Conservation (phyloP, 2,329 filamentous ascomycete genomes). For the Ramularia collo-cygni region DNA sequence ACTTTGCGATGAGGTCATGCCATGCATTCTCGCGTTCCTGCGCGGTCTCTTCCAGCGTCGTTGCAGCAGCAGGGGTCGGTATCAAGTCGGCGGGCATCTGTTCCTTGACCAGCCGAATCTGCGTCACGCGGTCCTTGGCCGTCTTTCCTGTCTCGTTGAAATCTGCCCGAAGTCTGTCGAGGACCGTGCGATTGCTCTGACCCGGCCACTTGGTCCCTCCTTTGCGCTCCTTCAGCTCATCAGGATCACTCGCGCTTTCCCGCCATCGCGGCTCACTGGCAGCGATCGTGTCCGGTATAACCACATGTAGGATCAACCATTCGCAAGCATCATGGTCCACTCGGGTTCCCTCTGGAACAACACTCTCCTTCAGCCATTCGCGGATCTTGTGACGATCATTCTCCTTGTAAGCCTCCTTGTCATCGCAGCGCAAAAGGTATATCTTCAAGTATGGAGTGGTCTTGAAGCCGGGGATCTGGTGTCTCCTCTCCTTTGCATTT, state of each 20-base stretch:
- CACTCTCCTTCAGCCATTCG: constrained; percentile 83
- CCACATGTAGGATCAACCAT: constrained; percentile 89
- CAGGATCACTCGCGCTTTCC: constrained; percentile 41
- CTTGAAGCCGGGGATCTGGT: constrained; percentile 90
- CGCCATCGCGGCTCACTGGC: constrained; percentile 67
- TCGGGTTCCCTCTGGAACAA: constrained; percentile 59
- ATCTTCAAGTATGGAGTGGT: constrained; percentile 92
- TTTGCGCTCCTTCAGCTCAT: constrained; percentile 58
- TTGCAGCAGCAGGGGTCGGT: constrained; percentile 37
- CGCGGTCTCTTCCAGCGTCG: constrained; percentile 60
- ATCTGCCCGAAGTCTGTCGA: constrained; percentile 85
- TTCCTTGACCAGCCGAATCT: constrained; percentile 64
- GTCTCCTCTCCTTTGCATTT: constrained; percentile 56
- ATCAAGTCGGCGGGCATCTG: constrained; percentile 40
- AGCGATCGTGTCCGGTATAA: constrained; percentile 76
- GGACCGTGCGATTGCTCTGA: constrained; percentile 67
- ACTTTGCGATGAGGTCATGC: constrained; percentile 74
- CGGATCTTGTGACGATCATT: constrained; percentile 69
- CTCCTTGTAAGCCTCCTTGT: constrained; percentile 87
- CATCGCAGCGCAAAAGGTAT: constrained; percentile 83
- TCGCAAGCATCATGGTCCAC: constrained; percentile 96
- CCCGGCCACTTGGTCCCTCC: constrained; percentile 68
- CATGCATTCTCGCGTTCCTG: constrained; percentile 77
- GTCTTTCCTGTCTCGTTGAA: constrained; percentile 76
- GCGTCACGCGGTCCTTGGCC: constrained; percentile 69